Conservation (phyloP, 768 basidiomycete species). For the Collybia mongolica region DNA sequence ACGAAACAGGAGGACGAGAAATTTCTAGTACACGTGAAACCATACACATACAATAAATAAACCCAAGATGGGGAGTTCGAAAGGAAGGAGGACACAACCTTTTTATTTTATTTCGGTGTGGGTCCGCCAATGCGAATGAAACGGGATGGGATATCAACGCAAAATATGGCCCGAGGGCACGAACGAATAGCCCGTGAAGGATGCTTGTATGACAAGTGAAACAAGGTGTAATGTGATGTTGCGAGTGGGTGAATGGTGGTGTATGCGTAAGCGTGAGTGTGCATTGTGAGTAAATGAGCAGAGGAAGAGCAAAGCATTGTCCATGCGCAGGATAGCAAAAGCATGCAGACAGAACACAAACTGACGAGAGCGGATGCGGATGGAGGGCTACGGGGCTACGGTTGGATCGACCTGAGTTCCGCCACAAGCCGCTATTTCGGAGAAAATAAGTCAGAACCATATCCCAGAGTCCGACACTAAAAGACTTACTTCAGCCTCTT, state of each 20-base stretch:
- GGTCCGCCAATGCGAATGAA: too few relatives aligned
- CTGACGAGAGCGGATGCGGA: background rate
- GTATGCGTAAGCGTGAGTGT: too few relatives aligned
- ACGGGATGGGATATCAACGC: too few relatives aligned
- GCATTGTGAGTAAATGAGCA: background rate
- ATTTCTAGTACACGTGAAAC: too few relatives aligned
- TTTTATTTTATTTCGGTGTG: too few relatives aligned
- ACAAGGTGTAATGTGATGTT: background rate
- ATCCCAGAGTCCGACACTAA: background rate
- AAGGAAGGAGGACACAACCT: too few relatives aligned
- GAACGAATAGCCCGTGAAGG: too few relatives aligned
- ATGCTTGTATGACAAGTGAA: background rate
- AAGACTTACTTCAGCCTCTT: slow-evolving; percentile 55
- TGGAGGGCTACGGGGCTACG: background rate
- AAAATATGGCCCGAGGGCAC: too few relatives aligned
- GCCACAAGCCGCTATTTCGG: slow-evolving; percentile 55
- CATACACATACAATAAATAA: too few relatives aligned
- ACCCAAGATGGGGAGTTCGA: too few relatives aligned
- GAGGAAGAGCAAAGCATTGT: too few relatives aligned
- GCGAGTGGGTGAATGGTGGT: background rate
- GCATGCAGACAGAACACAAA: background rate
- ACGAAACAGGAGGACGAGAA: too few relatives aligned
- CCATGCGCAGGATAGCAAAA: background rate
- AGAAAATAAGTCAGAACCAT: slow-evolving; percentile 5
- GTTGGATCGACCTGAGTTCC: slow-evolving; percentile 54